A percentile compares a stretch with the other conserved stretches of the same genome.
Evolutionary conservation across 768 basidiomycete species (phyloP).

Genomic region (Suillus sp.): DNA sequence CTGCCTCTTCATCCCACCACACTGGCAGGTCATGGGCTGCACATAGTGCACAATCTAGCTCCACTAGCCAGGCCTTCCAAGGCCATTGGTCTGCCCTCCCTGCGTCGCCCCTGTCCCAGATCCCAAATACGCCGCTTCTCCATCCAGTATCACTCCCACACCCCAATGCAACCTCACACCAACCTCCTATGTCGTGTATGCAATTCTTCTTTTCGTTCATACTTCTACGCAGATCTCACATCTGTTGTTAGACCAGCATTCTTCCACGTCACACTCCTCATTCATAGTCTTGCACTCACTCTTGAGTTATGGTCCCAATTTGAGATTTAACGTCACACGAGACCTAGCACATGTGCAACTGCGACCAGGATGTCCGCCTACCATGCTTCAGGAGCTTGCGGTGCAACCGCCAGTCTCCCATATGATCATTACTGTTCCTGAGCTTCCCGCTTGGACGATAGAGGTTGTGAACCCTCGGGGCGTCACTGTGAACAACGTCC

Average conservation of each 20-base stretch:
- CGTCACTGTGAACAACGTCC: conserved; percentile 33
- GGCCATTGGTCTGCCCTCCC: conserved; percentile 17
- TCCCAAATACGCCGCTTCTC: conserved; percentile 28
- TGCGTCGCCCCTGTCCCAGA: conserved; percentile 22
- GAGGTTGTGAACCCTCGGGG: conserved; percentile 32
- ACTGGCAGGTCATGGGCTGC: conserved; percentile 21
- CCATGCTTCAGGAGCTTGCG: conserved; percentile 25
- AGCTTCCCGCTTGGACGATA: conserved; percentile 31
- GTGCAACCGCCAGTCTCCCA: conserved; percentile 22
- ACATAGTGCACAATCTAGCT: conserved; percentile 13
- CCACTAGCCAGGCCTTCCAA: conserved; percentile 8
- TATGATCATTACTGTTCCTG: conserved; percentile 25
- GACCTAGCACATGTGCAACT: conserved; percentile 30
- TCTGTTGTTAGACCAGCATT: conserved; percentile 17
- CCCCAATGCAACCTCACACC: conserved; percentile 29
- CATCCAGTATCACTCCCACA: conserved; percentile 34
- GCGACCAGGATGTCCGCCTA: conserved; percentile 19
- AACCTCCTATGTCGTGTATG: conserved; percentile 29
- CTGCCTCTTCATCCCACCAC: conserved; percentile 20
- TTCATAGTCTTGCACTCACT: conserved; percentile 30
- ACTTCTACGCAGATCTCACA: background rate
- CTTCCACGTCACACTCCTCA: conserved; percentile 10
- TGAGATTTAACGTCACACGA: conserved; percentile 30
- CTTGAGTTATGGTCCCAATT: conserved; percentile 17
- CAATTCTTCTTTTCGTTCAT: background rate